These are phyloP conservation scores for Nitzschia putrida DNA, from an alignment of 108 stramenopile genomes.

Conservation along the genomic window DNA sequence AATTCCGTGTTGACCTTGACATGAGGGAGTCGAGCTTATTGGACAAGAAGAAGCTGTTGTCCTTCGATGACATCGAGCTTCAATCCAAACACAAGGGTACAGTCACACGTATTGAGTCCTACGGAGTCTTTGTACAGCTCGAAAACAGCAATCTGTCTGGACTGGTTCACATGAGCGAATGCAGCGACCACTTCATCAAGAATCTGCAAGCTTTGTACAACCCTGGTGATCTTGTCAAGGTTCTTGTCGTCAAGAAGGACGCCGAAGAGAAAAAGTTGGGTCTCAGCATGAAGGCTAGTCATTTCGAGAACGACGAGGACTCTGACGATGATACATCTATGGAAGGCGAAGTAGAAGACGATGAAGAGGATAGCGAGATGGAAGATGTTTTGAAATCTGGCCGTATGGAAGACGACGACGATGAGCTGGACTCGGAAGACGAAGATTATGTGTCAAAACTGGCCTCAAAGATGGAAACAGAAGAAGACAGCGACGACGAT, in stretches of 20 bases:
- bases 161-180: conserved; percentile 89
- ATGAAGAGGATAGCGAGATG: conserved; percentile 48
- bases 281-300: conserved; percentile 91
- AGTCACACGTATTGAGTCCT: conserved; percentile 82
- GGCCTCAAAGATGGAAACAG: conserved; percentile 53
- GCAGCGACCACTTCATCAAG: conserved; percentile 82
- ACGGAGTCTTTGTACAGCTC: conserved; percentile 92
- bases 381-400: conserved; percentile 39
- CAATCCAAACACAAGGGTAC: conserved; percentile 84
- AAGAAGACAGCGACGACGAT: conserved; percentile 31
- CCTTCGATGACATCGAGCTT: conserved; percentile 72
- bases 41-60: conserved; percentile 54
- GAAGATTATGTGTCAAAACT: conserved; percentile 75
- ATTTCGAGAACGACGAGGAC: conserved; percentile 82
- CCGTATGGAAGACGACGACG: conserved; percentile 34
- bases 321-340: conserved; percentile 56
- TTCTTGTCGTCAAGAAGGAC: conserved; percentile 85
- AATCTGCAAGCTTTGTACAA: conserved; percentile 78
- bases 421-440: conserved; percentile 48
- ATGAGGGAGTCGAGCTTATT: conserved; percentile 80
- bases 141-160: conserved; percentile 87
- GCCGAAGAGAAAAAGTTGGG: conserved; percentile 64
- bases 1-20: conserved; percentile 67
- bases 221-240: conserved; percentile 93
- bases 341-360: conserved; percentile 33